phyloP scores from a whole-genome alignment of 176 grass and related monocot genomes.

The Stipa capillata region DNA sequence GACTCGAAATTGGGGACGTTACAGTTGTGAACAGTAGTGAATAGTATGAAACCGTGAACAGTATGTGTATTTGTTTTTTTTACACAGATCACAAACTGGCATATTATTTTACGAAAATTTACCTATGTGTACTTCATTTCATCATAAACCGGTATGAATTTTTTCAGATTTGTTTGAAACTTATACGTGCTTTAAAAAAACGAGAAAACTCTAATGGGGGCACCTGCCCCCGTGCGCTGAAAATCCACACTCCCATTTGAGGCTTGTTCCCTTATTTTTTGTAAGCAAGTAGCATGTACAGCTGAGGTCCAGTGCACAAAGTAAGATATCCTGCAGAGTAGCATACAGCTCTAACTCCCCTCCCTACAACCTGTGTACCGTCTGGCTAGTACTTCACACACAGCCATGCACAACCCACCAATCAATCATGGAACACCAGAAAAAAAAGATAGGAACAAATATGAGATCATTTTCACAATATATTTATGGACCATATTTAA shows the following conservation, averaged over 20 bases:
- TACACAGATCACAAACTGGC: too few relatives aligned
- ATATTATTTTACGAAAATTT: too few relatives aligned
- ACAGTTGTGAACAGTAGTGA: too few relatives aligned
- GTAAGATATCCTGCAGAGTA: conserved; percentile 9
- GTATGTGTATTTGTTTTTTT: too few relatives aligned
- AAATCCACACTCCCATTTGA: not conserved
- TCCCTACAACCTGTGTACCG: conserved; percentile 1
- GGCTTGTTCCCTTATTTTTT: not conserved
- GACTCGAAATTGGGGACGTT: too few relatives aligned
- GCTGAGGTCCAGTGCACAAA: conserved; percentile 19
- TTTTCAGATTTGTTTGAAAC: too few relatives aligned
- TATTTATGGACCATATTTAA: not conserved
- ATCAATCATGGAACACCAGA: not conserved
- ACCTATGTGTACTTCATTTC: too few relatives aligned
- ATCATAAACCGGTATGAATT: too few relatives aligned
- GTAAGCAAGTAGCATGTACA: conserved; percentile 25
- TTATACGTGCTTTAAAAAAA: too few relatives aligned
- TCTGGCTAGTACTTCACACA: not conserved
- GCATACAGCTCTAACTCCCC: not conserved
- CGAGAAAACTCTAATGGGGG: too few relatives aligned
- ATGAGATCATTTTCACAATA: not conserved
- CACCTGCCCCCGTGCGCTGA: too few relatives aligned
- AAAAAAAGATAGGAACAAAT: not conserved
- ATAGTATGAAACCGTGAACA: too few relatives aligned
- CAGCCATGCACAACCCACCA: not conserved